These are phyloP conservation scores for Eragrostis curvula DNA, from an alignment of 176 grass and related monocot species.

Conservation along the genomic window DNA sequence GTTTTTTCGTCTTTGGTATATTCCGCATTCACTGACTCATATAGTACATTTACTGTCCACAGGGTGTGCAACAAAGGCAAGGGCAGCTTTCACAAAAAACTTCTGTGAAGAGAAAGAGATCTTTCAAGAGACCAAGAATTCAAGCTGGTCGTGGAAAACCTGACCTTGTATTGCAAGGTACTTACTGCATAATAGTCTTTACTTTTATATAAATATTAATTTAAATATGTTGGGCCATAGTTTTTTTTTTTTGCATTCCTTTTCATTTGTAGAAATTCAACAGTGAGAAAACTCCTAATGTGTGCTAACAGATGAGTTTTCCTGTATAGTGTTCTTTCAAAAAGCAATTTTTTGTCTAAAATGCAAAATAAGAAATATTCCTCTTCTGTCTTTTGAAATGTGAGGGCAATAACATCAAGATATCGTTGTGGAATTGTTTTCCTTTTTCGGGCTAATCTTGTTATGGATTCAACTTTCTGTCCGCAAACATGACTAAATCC, in stretches of 20 bases:
- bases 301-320: not conserved
- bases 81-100: slow-evolving; percentile 60
- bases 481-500: not conserved
- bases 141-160: slow-evolving; percentile 62
- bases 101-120: slow-evolving; percentile 78
- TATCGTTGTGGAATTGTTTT: not conserved
- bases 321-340: not conserved
- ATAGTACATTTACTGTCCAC: slow-evolving; percentile 21
- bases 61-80: slow-evolving; percentile 53
- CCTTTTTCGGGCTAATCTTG: not conserved
- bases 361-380: not conserved
- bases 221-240: not conserved
- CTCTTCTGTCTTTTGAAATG: not conserved
- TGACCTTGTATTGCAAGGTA: slow-evolving; percentile 66
- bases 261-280: not conserved
- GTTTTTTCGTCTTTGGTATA: not conserved
- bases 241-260: not conserved
- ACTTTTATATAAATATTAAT: not conserved
- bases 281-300: not conserved
- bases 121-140: slow-evolving; percentile 79
- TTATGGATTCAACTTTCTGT: not conserved
- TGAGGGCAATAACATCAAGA: not conserved
- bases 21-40: slow-evolving; percentile 5
- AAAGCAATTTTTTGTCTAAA: not conserved
- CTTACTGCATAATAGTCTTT: not conserved